These are phyloP conservation scores for Xylariaceae sp. DNA, from an alignment of 2,329 filamentous ascomycete species.

Conservation along the genomic window DNA sequence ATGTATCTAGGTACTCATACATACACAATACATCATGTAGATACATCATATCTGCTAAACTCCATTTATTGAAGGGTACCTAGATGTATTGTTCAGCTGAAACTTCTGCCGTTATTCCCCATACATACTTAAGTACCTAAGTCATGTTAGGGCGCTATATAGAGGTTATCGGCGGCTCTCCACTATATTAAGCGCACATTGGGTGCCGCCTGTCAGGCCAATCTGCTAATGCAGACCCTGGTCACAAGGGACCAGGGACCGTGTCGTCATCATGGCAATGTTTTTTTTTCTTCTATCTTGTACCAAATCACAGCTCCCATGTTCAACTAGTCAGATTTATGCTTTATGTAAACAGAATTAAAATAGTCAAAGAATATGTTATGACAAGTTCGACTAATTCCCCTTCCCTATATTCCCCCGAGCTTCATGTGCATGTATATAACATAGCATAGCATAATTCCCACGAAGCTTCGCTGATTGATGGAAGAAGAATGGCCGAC, in stretches of 20 bases:
- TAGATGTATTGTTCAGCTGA: conserved; percentile 1
- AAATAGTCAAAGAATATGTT: conserved; percentile 15
- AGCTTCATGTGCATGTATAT: conserved; percentile 5
- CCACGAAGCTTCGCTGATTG: conserved; percentile 3
- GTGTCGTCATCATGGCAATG: conserved; percentile 19
- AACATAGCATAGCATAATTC: not conserved
- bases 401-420: too few species aligned
- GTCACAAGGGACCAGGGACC: not conserved
- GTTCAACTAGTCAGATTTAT: conserved; percentile 2
- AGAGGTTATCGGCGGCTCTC: not conserved
- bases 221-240: not conserved
- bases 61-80: too few species aligned
- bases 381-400: conserved; percentile 11
- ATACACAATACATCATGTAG: too few species aligned
- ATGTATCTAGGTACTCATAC: too few species aligned
- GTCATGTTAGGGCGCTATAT: not conserved
- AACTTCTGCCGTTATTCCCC: not conserved
- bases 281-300: conserved; percentile 8
- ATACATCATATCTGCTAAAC: too few species aligned
- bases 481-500: conserved; percentile 20
- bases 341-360: conserved; percentile 19
- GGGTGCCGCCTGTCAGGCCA: not conserved
- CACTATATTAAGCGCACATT: not conserved
- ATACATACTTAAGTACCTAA: too few species aligned
- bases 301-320: conserved; percentile 16